A percentile compares a stretch with the other conserved stretches of the same genome.
phyloP scores from a whole-genome alignment of 306 rosid species.

The Quercus gilva region DNA sequence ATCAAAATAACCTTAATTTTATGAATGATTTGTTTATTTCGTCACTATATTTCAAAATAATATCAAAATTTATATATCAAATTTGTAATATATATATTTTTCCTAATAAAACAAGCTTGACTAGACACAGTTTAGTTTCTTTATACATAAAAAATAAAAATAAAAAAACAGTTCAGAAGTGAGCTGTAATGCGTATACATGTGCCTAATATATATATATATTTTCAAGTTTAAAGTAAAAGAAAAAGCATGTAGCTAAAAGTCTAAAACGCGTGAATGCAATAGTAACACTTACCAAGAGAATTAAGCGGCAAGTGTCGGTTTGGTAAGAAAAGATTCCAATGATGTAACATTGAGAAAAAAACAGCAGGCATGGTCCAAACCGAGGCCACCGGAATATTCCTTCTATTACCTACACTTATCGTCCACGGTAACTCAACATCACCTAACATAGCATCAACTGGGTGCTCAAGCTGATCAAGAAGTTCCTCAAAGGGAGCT shows the following conservation, averaged over 20 bases:
- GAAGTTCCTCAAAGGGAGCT: conserved; percentile 18
- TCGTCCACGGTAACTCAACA: conserved; percentile 18
- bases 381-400: conserved; percentile 20
- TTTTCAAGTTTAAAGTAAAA: neutral
- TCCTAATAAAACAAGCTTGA: no score
- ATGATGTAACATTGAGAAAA: neutral
- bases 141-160: no score
- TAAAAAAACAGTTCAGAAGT: no score
- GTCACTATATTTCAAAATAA: no score
- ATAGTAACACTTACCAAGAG: neutral
- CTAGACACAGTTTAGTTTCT: no score
- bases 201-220: neutral
- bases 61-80: no score
- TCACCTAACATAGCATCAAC: conserved; percentile 4
- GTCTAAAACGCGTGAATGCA: neutral
- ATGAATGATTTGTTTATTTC: no score
- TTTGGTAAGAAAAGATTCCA: neutral
- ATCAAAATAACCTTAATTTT: no score
- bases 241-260: neutral
- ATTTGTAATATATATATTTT: no score
- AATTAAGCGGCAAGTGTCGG: neutral
- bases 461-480: conserved; percentile 7
- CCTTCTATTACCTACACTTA: conserved; percentile 12
- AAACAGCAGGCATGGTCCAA: conserved; percentile 19
- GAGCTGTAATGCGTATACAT: no score